Evolutionary conservation across 495 filamentous ascomycete genomes (phyloP), one percentile per base, ranked within the genome.

Genomic region (Jackrogersella minutella): DNA sequence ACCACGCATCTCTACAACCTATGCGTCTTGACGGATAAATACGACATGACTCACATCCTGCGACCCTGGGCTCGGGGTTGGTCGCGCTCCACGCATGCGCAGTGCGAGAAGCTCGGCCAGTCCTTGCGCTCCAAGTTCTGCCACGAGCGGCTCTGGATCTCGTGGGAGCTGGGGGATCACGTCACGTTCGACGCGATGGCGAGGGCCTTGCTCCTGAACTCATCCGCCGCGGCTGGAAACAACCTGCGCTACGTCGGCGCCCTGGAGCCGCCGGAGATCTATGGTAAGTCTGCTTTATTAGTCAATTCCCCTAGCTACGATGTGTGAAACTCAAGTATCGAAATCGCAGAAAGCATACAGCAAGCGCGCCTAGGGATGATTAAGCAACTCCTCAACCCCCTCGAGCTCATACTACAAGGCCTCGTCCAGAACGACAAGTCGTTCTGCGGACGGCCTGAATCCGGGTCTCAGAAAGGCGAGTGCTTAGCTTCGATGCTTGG

Each of bases 1-100:
- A 64, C 72, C 5, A 28, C 47, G 1, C 47, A 72, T 19, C 50
- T 76, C 13, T 67, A 71, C 30, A 56, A 68, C 13, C 54, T 76
- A 2, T 57, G 70, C 1, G 54, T 74, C 10, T n/a, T 73, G 37
- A 69, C 65, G 13, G 71, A 76, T 47, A 76, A 74, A 49, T 76
- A 73, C 40, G 64, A 69, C 40, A 60, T 73, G 58, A 36, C 64
- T 5, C 64, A 62, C 8, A 26, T 71, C 30, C 6, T 75, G 2
- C 56, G 55, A 22, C 70, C 70, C 0, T 73, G 70, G 70, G 64
- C 64, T 5, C 58, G 16, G 10, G 41, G 50, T 2, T 74, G 72
- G 72, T 39, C 62, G 51, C 57, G 58, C 8, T 55, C 57, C 55
- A 46, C 39, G 16, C 62, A 66, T 34, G 28, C 28, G 21, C 54